phyloP scores from a whole-genome alignment of 768 basidiomycete genomes.

The Brasilioporus rufonigricans region DNA sequence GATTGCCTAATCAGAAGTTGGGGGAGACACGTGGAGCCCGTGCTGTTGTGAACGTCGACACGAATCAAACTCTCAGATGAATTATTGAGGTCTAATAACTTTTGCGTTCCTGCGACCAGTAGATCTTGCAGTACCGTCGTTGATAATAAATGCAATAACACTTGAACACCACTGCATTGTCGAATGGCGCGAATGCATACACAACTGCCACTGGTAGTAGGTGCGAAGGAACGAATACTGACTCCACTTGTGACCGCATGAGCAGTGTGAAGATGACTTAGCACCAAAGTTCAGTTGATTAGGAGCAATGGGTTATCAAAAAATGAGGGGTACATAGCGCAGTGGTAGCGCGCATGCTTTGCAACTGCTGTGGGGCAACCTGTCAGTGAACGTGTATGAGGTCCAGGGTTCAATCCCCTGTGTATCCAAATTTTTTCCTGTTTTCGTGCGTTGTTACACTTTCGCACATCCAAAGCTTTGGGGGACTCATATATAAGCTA shows the following conservation, averaged over 20 bases:
- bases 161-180: background rate
- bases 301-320: no score
- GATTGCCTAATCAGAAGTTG: background rate
- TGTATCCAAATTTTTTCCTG: conserved; percentile 32
- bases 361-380: conserved; percentile 17
- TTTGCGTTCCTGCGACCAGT: background rate
- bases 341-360: conserved; percentile 46
- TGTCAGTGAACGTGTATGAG: conserved; percentile 33
- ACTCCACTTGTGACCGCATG: no score
- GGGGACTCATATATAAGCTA: no score
- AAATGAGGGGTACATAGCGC: conserved; percentile 26
- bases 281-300: no score
- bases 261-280: no score
- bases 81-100: background rate
- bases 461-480: no score
- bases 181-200: background rate
- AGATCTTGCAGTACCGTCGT: conserved; percentile 4
- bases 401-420: conserved; percentile 45
- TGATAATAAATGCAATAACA: background rate
- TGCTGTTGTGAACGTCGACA: conserved; percentile 18
- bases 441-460: no score
- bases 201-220: no score
- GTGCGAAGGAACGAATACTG: no score
- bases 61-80: conserved; percentile 6
- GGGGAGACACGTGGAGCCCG: conserved; percentile 18